phyloP scores from a whole-genome alignment of 352 stramenopile species.

The Phytophthora gonapodyides region DNA sequence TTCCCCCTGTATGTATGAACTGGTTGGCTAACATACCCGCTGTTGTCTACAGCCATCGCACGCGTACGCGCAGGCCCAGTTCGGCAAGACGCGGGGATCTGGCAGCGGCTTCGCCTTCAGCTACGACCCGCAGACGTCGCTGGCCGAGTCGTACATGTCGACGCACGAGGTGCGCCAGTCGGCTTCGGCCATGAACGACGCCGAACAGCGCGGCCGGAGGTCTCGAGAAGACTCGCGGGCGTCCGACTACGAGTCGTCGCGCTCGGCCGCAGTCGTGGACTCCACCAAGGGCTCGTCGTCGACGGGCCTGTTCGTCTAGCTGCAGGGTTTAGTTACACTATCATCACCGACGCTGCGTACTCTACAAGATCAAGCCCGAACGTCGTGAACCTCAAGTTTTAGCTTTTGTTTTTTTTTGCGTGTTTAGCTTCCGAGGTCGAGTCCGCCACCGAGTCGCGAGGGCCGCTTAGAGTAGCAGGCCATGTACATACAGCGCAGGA shows the following conservation, averaged over 20 bases:
- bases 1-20: background rate
- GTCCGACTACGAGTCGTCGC: slow-evolving; percentile 59
- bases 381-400: slow-evolving; percentile 16
- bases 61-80: slow-evolving; percentile 25
- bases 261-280: slow-evolving; percentile 34
- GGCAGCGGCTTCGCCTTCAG: slow-evolving; percentile 85
- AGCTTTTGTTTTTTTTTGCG: slow-evolving; percentile 36
- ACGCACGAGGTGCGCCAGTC: slow-evolving; percentile 64
- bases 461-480: slow-evolving; percentile 16
- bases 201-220: slow-evolving; percentile 59
- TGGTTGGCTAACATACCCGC: slow-evolving; percentile 16
- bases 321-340: slow-evolving; percentile 32
- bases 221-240: slow-evolving; percentile 77
- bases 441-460: slow-evolving; percentile 11
- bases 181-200: slow-evolving; percentile 62
- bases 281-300: slow-evolving; percentile 44
- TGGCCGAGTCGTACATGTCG: slow-evolving; percentile 82
- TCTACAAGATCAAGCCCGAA: slow-evolving; percentile 18
- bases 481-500: slow-evolving; percentile 31
- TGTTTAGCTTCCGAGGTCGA: slow-evolving; percentile 18
- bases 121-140: slow-evolving; percentile 77
- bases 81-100: slow-evolving; percentile 59
- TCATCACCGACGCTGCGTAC: slow-evolving; percentile 30
- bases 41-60: slow-evolving; percentile 21
- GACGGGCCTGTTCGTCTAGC: slow-evolving; percentile 46